Evolutionary conservation across 306 rosid genomes (phyloP).

Genomic region (Quercus alba): DNA sequence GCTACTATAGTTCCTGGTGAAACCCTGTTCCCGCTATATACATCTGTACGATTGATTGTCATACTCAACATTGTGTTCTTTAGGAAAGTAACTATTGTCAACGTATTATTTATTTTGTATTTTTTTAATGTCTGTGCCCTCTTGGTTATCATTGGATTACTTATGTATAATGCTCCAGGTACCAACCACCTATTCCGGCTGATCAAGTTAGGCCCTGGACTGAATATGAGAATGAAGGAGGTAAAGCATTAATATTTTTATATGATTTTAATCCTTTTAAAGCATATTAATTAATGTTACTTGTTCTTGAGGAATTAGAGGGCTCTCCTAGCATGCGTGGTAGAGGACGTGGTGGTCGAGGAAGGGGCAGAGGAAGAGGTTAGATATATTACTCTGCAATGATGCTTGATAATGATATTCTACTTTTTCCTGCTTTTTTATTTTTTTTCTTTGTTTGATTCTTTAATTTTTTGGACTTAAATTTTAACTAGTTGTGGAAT

Average conservation of each 20-base stretch:
- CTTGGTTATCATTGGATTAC: not conserved
- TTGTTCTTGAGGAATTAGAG: not conserved
- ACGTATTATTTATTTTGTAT: not conserved
- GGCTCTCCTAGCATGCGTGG: conserved; percentile 14
- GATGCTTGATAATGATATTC: not conserved
- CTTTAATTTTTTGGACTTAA: not conserved
- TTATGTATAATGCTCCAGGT: conserved; percentile 9
- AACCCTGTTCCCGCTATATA: not conserved
- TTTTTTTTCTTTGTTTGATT: not conserved
- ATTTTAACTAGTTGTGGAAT: not conserved
- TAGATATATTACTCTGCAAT: not conserved
- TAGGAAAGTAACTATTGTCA: not conserved
- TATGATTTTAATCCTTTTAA: not conserved
- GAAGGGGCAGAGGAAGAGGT: conserved; percentile 28
- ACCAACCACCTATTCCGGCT: conserved; percentile 21
- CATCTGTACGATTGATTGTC: not conserved
- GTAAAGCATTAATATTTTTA: not conserved
- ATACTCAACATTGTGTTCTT: not conserved
- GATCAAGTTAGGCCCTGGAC: conserved; percentile 26
- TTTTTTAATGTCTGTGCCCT: not conserved
- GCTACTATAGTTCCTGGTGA: not conserved
- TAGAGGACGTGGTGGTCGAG: conserved; percentile 23
- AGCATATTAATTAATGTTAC: not conserved
- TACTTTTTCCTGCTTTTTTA: not conserved
- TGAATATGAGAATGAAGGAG: conserved; percentile 24